phyloP scores from a whole-genome alignment of 2,329 filamentous ascomycete genomes.

The Botrytis sinoallii region DNA sequence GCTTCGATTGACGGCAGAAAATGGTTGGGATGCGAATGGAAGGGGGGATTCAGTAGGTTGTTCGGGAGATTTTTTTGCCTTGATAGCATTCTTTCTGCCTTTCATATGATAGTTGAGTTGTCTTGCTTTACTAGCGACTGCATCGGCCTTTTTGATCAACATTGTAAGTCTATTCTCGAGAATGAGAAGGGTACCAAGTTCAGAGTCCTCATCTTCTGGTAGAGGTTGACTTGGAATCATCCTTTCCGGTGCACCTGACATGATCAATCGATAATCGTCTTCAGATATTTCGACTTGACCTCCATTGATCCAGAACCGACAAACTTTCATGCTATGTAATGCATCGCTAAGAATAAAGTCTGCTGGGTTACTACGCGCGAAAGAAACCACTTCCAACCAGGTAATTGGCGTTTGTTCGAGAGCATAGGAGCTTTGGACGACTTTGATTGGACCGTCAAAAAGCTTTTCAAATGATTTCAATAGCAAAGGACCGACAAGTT shows the following conservation, averaged over 20 bases:
- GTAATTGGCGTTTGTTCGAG: constrained; percentile 62
- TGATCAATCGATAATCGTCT: constrained; percentile 82
- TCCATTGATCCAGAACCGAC: constrained; percentile 79
- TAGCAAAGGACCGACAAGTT: constrained; percentile 76
- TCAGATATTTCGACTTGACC: constrained; percentile 80
- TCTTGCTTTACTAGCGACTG: constrained; percentile 66
- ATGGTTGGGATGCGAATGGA: constrained; percentile 31
- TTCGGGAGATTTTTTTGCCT: constrained; percentile 53
- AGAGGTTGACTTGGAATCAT: constrained; percentile 78
- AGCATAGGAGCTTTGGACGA: constrained; percentile 45
- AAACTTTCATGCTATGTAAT: constrained; percentile 66
- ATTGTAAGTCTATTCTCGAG: constrained; percentile 73
- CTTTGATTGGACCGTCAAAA: constrained; percentile 73
- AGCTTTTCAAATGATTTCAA: constrained; percentile 83
- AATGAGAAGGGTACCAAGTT: constrained; percentile 79
- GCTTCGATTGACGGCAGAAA: constrained; percentile 40
- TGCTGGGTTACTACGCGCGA: constrained; percentile 74
- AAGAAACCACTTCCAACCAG: constrained; percentile 84
- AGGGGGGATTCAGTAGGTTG: constrained; percentile 26
- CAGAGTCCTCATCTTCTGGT: constrained; percentile 81
- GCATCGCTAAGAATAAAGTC: constrained; percentile 72
- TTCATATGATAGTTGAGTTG: constrained; percentile 80
- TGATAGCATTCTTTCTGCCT: constrained; percentile 69
- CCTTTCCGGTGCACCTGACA: constrained; percentile 77
- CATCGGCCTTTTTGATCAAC: constrained; percentile 77